Percentiles rank a stretch among this genome's conserved stretches.
These are phyloP conservation scores for Spinellus fusiger DNA, from an alignment of 192 early-diverging fungal genomes.

Conservation along the genomic window DNA sequence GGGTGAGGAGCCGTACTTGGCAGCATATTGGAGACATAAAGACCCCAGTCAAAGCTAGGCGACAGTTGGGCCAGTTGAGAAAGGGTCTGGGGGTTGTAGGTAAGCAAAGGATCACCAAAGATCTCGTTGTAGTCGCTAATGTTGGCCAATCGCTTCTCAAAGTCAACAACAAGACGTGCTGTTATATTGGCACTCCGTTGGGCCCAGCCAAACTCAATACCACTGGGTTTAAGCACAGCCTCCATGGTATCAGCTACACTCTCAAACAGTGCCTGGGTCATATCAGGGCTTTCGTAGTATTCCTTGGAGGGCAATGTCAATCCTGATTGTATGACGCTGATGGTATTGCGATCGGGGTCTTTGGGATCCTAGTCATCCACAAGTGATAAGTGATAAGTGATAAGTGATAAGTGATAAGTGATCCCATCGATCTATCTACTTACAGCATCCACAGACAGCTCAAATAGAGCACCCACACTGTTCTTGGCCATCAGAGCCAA, in stretches of 20 bases:
- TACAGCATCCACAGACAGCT: slow-evolving; percentile 43
- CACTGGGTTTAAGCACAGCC: slow-evolving; percentile 16
- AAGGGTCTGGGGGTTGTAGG: slow-evolving; percentile 43
- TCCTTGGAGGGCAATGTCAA: slow-evolving; percentile 59
- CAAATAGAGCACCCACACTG: slow-evolving; percentile 37
- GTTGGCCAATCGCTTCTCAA: slow-evolving; percentile 53
- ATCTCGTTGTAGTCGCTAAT: slow-evolving; percentile 42
- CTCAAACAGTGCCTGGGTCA: slow-evolving; percentile 31
- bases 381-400: slow-evolving; percentile 40
- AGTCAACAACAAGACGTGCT: slow-evolving; percentile 52
- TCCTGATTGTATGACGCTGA: slow-evolving; percentile 51
- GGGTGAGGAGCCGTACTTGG: slow-evolving; percentile 19
- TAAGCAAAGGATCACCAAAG: slow-evolving; percentile 40
- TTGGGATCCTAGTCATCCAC: slow-evolving; percentile 40
- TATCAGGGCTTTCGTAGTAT: slow-evolving; percentile 53
- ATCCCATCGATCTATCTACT: slow-evolving; percentile 43
- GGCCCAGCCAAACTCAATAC: slow-evolving; percentile 8
- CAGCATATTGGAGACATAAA: slow-evolving; percentile 26
- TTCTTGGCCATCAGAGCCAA: slow-evolving; percentile 4
- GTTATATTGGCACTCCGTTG: slow-evolving; percentile 2
- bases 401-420: slow-evolving; percentile 46
- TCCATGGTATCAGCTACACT: slow-evolving; percentile 42
- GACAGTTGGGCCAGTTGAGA: slow-evolving; percentile 25
- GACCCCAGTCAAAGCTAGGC: slow-evolving; percentile 32
- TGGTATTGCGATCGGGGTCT: slow-evolving; percentile 46